phyloP scores from a whole-genome alignment of 1,139 yeast genomes.

The Suhomyces atakaporum region DNA sequence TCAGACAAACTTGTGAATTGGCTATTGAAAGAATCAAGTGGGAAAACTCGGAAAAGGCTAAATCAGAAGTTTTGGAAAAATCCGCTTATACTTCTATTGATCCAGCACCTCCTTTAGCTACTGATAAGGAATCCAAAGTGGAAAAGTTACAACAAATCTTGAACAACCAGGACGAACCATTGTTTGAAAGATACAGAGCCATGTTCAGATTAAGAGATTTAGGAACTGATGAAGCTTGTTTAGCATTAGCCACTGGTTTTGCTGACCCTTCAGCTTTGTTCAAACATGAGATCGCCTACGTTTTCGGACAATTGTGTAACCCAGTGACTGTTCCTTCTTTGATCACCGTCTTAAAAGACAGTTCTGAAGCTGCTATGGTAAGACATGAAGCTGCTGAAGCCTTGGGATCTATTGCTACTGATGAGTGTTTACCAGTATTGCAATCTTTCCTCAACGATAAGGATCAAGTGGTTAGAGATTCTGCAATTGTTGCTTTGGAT shows the following conservation, averaged over 20 bases:
- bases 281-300: constrained; percentile 97
- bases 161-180: constrained; percentile 73
- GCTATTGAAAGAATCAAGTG: constrained; percentile 94
- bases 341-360: constrained; percentile 75
- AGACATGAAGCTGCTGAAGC: constrained; percentile 99
- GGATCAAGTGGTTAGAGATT: constrained; percentile 90
- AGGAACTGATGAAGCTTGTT: constrained; percentile 89
- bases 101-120: constrained; percentile 95
- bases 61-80: constrained; percentile 66
- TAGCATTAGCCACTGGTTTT: constrained; percentile 89
- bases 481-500: constrained; percentile 94
- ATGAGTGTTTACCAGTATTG: constrained; percentile 87
- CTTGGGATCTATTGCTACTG: constrained; percentile 95
- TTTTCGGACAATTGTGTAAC: constrained; percentile 94
- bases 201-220: constrained; percentile 97
- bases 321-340: constrained; percentile 91
- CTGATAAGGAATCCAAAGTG: constrained; percentile 56
- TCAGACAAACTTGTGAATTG: constrained; percentile 95
- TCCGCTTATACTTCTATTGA: constrained; percentile 87
- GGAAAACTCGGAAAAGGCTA: constrained; percentile 72
- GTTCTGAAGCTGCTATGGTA: constrained; percentile 92
- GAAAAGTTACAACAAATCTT: constrained; percentile 66
- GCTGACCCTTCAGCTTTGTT: constrained; percentile 88
- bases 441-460: constrained; percentile 75
- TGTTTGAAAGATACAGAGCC: constrained; percentile 95